A percentile compares a stretch with the other conserved stretches of the same genome.
phyloP scores from a whole-genome alignment of 169 alveolate genomes.

The Babesia caballi region DNA sequence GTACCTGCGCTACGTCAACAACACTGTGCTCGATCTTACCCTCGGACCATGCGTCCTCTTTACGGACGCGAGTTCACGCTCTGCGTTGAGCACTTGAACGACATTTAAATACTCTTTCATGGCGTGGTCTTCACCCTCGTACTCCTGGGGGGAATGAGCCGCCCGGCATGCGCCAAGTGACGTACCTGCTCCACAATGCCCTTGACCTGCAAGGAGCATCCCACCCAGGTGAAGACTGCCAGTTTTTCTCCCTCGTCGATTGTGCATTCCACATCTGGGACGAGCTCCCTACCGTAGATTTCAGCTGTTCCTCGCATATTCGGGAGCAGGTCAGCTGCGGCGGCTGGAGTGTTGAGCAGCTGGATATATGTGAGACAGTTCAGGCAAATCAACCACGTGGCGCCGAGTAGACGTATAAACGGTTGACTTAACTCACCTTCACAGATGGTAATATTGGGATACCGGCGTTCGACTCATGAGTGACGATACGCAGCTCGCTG shows the following conservation, averaged over 20 bases:
- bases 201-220: slow-evolving; percentile 82
- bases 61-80: slow-evolving; percentile 78
- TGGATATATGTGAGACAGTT: background rate
- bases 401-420: background rate
- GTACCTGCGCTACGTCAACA: slow-evolving; percentile 27
- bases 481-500: slow-evolving; percentile 53
- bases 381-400: background rate
- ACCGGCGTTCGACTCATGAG: slow-evolving; percentile 2
- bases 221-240: slow-evolving; percentile 85
- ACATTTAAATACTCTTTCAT: slow-evolving; percentile 83
- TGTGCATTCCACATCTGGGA: slow-evolving; percentile 78
- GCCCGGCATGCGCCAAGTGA: background rate
- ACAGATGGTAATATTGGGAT: slow-evolving; percentile 33
- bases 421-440: slow-evolving; percentile 2
- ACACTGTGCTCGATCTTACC: background rate
- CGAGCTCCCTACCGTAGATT: slow-evolving; percentile 81
- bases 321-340: background rate
- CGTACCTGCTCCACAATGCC: slow-evolving; percentile 80
- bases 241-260: slow-evolving; percentile 77
- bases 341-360: slow-evolving; percentile 23
- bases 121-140: slow-evolving; percentile 79
- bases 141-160: slow-evolving; percentile 60
- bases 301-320: slow-evolving; percentile 77
- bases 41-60: slow-evolving; percentile 82
- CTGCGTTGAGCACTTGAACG: slow-evolving; percentile 73